Percentiles rank a stretch among this genome's conserved stretches.
phyloP scores from a whole-genome alignment of 257 asterid species.

The Lantana camara region DNA sequence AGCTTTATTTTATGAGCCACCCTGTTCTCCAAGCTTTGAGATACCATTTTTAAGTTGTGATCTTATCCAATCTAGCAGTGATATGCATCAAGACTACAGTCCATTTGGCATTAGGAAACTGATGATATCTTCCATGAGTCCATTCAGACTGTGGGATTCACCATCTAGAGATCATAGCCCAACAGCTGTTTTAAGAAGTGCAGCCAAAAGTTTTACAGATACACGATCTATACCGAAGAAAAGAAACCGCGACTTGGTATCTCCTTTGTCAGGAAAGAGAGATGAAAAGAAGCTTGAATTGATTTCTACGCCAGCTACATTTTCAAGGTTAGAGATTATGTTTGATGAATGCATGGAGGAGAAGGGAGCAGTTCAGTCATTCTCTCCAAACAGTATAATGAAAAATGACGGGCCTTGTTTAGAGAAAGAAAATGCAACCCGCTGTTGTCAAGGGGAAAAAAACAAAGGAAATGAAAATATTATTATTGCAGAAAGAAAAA shows the following conservation, averaged over 20 bases:
- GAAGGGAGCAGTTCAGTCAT: constrained; percentile 33
- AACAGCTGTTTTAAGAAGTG: constrained; percentile 77
- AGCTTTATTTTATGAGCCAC: constrained; percentile 83
- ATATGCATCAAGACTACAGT: constrained; percentile 87
- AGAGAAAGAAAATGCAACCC: constrained; percentile 64
- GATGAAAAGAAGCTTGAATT: constrained; percentile 67
- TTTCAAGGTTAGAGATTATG: constrained; percentile 64
- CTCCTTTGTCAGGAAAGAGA: constrained; percentile 89
- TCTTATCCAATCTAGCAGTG: constrained; percentile 72
- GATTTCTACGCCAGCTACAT: constrained; percentile 48
- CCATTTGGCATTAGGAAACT: constrained; percentile 97
- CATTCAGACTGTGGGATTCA: constrained; percentile 86
- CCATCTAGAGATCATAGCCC: constrained; percentile 85
- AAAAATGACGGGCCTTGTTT: constrained; percentile 32
- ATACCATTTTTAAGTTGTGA: constrained; percentile 92
- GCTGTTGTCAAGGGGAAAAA: constrained; percentile 38
- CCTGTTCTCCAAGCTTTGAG: constrained; percentile 92
- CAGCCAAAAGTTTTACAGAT: constrained; percentile 77
- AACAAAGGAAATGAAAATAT: constrained; percentile 29
- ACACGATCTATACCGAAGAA: constrained; percentile 94
- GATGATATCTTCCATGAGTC: constrained; percentile 80
- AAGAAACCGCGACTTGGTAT: constrained; percentile 80
- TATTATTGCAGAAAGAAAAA: constrained; percentile 35
- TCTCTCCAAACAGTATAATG: constrained; percentile 34
- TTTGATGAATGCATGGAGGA: constrained; percentile 48